Conservation (phyloP, 139 green algal species). For the Chlorella sp. region DNA sequence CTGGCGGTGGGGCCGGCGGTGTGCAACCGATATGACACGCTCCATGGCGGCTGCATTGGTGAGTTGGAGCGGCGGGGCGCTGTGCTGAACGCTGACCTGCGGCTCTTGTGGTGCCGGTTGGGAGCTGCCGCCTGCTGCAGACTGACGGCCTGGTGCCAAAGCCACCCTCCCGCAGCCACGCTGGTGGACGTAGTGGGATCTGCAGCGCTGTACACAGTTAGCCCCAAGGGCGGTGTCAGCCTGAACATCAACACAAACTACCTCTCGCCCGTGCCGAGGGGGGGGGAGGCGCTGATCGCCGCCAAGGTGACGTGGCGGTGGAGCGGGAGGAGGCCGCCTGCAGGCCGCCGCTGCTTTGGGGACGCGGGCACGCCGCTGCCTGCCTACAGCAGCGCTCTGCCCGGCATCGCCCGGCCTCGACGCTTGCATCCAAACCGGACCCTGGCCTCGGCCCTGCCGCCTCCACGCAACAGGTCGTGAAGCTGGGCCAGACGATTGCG, state of each 20-base stretch:
- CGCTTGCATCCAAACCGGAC: background rate
- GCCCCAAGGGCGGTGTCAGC: slow-evolving; percentile 20
- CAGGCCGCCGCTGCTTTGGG: background rate
- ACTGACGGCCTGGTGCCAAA: background rate
- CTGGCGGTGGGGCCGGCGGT: slow-evolving; percentile 3
- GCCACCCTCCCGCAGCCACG: slow-evolving; percentile 28
- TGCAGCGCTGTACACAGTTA: slow-evolving; percentile 38
- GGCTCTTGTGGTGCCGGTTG: background rate
- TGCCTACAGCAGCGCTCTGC: background rate
- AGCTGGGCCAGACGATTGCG: background rate
- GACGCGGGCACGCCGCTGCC: background rate
- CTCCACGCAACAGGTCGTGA: slow-evolving; percentile 4
- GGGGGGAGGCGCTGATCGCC: slow-evolving; percentile 4
- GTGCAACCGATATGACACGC: slow-evolving; percentile 27
- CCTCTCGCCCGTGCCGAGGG: background rate
- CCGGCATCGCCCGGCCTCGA: background rate
- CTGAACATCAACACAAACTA: slow-evolving; percentile 40
- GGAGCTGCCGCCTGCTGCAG: background rate
- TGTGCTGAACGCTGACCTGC: no score
- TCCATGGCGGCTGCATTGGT: slow-evolving; percentile 43
- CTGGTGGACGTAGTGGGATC: slow-evolving; percentile 46
- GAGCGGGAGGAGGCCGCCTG: background rate
- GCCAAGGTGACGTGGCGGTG: background rate
- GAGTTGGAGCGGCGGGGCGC: background rate
- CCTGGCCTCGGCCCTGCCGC: background rate